Evolutionary conservation across 1,284 basidiomycete genomes (phyloP).

Genomic region (Heterobasidion occidentale): DNA sequence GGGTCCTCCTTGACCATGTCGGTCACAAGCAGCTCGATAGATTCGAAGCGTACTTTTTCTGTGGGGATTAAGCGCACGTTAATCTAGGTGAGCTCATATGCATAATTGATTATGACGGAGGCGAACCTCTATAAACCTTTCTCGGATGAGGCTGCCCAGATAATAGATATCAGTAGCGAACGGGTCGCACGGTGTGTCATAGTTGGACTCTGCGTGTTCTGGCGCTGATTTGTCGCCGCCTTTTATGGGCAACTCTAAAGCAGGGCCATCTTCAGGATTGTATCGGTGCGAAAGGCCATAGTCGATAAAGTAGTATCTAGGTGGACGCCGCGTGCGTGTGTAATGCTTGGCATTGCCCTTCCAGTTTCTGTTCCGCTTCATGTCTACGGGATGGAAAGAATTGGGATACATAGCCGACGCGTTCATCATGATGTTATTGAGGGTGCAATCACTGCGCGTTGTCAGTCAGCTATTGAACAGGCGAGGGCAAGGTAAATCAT

Average conservation of each 20-base stretch:
- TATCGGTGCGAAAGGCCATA: slow-evolving; percentile 24
- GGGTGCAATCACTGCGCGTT: slow-evolving; percentile 25
- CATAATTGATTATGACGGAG: background rate
- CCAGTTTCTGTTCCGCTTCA: slow-evolving; percentile 6
- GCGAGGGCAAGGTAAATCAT: background rate
- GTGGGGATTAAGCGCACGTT: slow-evolving; percentile 6
- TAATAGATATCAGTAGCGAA: slow-evolving; percentile 18
- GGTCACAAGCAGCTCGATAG: slow-evolving; percentile 20
- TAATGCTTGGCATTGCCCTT: slow-evolving; percentile 13
- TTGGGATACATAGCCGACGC: slow-evolving; percentile 17
- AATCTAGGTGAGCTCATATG: too few species aligned
- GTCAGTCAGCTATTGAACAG: background rate
- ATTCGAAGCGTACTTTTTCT: slow-evolving; percentile 16
- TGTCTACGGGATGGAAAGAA: slow-evolving; percentile 17
- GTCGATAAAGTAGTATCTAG: slow-evolving; percentile 23
- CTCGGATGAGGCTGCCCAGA: slow-evolving; percentile 13
- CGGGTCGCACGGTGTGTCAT: slow-evolving; percentile 8
- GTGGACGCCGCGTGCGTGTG: slow-evolving; percentile 17
- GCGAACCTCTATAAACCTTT: slow-evolving; percentile 5
- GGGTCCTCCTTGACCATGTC: slow-evolving; percentile 24
- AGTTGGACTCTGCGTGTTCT: background rate
- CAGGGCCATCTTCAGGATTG: background rate
- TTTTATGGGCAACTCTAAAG: background rate
- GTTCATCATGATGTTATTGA: slow-evolving; percentile 29
- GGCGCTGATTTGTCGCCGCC: slow-evolving; percentile 8